Base-by-base conservation (phyloP, 2,329 filamentous ascomycete genomes). In the Penicillium sp. region DNA sequence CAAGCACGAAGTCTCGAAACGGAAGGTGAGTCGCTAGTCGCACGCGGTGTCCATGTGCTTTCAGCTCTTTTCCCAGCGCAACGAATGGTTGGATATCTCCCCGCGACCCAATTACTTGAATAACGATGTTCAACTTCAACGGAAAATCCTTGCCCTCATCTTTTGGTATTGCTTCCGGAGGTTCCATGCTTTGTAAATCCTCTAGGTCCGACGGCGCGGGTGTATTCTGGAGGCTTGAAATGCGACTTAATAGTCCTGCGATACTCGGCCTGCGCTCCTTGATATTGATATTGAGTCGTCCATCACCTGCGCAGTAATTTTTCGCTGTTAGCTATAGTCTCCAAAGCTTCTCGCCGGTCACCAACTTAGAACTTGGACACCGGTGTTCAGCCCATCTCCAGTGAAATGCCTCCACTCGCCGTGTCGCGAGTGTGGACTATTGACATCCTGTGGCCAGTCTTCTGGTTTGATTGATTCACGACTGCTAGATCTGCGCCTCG, bases 81-180 rank as follows among this genome's bases (percentile, higher is more conserved):
- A 90, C 77, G 61, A 91, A 91, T 0, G 88, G 88, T 69, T 91
- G 88, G 1, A 91, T 87, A 66, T 91, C 88, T 40, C 88, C 88
- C 26, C 88, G 79, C 8, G 86, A 89, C 6, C 88, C 88, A 11
- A 90, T 86, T 11, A 90, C 87, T 65, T 90, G 87, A 44, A 90
- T 85, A 32, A 89, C 87, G 23, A 91, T 78, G 68, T 90, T 89
- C 23, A 66, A 36, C 2, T 55, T 32, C 3, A 65, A 30, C 30
- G 61, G 61, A 23, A 62, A 66, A 10, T 55, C 10, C n/a, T 53
- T 56, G 1, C 50, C 56, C 10, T 54, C 47, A 9, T 47, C 48
- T 8, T 47, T 34, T 7, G 47, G 26, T 16, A 47, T 41, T 14
- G 39, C 35, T 16, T 55, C 44, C 1, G 47, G 43, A 9, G 47